Evolutionary conservation across 306 rosid species (phyloP), one percentile per base, ranked within the genome.

Genomic region (Sphenostylis stenocarpa): DNA sequence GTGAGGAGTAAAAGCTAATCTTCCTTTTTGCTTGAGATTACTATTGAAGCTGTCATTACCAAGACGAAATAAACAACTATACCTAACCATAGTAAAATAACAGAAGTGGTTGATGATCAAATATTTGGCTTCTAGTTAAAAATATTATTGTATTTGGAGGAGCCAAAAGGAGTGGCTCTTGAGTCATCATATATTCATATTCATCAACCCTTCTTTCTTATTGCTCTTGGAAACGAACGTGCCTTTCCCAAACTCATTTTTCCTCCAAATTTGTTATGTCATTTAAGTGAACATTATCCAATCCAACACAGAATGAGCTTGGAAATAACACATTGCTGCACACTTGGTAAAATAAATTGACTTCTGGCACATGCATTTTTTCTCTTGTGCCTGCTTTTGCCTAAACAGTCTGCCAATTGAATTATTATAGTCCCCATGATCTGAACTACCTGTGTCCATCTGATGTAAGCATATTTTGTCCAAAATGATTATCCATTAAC

Each of bases 401-500:
- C 84, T 58, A 57, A 84, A 75, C 83, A 87, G 85, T 90, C 85
- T 81, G 48, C 87, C 70, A 75, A 36, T 58, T 78, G 65, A 86
- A 90, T 92, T 83, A 92, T 89, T 87, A 53, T 81, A 83, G 84
- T 75, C 85, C 80, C 91, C 91, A 85, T 85, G 83, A 86, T 78
- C n/a, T 76, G 79, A 85, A 69, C 69, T 82, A 45, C 80, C 77
- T 84, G 31, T 69, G 79, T 83, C 78, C 80, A 53, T 77, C 29
- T 81, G 87, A 91, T 82, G 96, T 85, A 86, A 89, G 88, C 95
- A 88, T 44, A 62, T 77, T 72, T 84, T 79, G 78, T 77, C 85
- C 57, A 72, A 85, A 87, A 89, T 84, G 71, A 90, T 89, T 89
- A 89, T 91, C 97, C 96, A 80, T 81, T 80, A 72, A 79, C 81